These are phyloP conservation scores for Metarhizium guizhouense DNA, from an alignment of 2,329 filamentous ascomycete genomes.

Conservation along the genomic window DNA sequence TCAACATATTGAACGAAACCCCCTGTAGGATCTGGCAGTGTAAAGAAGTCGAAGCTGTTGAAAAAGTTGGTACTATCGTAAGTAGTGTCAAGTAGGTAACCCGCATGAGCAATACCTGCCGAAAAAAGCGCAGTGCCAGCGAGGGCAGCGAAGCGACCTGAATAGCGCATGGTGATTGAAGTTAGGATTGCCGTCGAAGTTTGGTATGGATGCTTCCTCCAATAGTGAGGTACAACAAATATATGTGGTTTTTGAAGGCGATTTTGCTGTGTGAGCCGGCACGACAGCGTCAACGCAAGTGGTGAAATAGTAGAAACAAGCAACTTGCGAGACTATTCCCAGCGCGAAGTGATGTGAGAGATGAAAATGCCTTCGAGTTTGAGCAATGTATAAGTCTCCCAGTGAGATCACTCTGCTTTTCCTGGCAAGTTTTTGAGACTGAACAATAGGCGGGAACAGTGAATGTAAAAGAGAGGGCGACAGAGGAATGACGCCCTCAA, in stretches of 20 bases:
- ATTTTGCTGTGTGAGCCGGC: constrained; percentile 11
- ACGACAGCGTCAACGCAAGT: constrained; percentile 5
- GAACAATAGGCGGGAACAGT: neutral
- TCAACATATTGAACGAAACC: constrained; percentile 66
- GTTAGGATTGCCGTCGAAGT: no score
- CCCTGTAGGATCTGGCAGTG: constrained; percentile 56
- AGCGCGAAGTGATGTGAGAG: neutral
- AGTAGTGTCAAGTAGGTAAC: constrained; percentile 37
- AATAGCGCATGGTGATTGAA: constrained; percentile 12
- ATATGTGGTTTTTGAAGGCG: neutral
- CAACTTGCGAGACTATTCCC: neutral
- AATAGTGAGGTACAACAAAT: neutral
- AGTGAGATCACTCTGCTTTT: neutral
- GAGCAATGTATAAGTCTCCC: no score
- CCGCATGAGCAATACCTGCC: constrained; percentile 15
- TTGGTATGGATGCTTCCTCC: neutral
- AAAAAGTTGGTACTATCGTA: constrained; percentile 49
- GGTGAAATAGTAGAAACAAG: neutral
- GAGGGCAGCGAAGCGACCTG: constrained; percentile 13
- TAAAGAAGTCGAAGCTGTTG: constrained; percentile 46
- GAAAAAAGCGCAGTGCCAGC: constrained; percentile 20
- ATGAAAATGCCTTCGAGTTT: neutral
- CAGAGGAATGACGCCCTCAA: neutral
- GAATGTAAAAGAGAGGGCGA: neutral
- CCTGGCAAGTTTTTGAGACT: neutral